Evolutionary conservation across 73 alveolate species (phyloP).

Genomic region (Halteria grandinella): DNA sequence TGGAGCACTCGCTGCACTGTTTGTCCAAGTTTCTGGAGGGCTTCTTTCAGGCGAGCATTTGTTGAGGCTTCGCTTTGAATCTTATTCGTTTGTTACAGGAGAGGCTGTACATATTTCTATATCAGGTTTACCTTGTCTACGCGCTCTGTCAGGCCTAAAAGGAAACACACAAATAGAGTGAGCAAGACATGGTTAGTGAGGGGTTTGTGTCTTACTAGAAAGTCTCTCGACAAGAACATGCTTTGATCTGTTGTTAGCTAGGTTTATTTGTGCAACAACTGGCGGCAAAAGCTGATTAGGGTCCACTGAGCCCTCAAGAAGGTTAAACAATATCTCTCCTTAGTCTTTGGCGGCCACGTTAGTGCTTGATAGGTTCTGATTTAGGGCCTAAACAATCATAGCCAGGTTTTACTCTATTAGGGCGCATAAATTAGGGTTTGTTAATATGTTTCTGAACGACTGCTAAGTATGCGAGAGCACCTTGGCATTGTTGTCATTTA

Average conservation of each 20-base stretch:
- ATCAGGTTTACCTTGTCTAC: too few relatives aligned
- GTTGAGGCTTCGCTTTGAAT: too few relatives aligned
- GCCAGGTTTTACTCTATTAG: constrained; percentile 20
- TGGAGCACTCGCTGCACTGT: too few relatives aligned
- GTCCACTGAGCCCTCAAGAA: constrained; percentile 39
- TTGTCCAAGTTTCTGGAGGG: too few relatives aligned
- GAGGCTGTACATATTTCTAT: too few relatives aligned
- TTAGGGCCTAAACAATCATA: constrained; percentile 36
- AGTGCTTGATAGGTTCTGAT: constrained; percentile 22
- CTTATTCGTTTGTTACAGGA: too few relatives aligned
- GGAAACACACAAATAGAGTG: too few relatives aligned
- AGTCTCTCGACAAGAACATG: constrained; percentile 9
- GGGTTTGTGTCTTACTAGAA: constrained; percentile 44
- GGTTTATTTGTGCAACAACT: constrained; percentile 13
- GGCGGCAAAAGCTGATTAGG: constrained; percentile 15
- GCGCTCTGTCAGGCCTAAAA: too few relatives aligned
- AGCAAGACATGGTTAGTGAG: too few relatives aligned
- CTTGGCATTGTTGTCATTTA: constrained; percentile 65
- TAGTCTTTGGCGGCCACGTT: constrained; percentile 12
- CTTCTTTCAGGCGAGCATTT: too few relatives aligned
- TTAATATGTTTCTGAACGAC: constrained; percentile 3
- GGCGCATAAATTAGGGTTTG: background rate
- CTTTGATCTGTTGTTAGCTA: constrained; percentile 33
- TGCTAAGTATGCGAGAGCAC: constrained; percentile 48
- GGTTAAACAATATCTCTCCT: constrained; percentile 24